Base-by-base conservation (phyloP, 495 filamentous ascomycete species). In the Pseudomonodictys pantanalensis region DNA sequence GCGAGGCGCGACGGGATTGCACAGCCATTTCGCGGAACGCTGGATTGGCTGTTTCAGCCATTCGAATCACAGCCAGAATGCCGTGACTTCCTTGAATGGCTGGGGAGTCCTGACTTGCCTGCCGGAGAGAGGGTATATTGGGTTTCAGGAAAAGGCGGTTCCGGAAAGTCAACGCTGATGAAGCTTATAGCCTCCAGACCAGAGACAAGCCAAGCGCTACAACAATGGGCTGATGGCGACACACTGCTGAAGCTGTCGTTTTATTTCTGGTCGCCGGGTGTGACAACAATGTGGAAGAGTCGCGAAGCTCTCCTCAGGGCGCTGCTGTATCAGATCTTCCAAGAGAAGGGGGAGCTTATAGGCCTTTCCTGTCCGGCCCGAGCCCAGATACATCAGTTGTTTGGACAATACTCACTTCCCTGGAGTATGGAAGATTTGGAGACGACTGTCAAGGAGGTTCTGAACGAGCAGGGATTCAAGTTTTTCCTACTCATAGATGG, bases 401-500 rank as follows among this genome's bases (percentile, higher is more conserved):
- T 52, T 24, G 47, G 47, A 32, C 20, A 24, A 24, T 50, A 30
- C 33, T 29, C 47, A 12, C 29, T 50, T 17, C 33, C 47, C 3
- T 55, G 52, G 52, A 29, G 30, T 5, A 18, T 55, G 35, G 52
- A 45, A 45, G 52, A 55, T 22, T 24, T 55, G 18, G 39, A 55
- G 15, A 22, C 43, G 10, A 29, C 30, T 4, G 20, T 44, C 11
- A 24, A 44, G 24, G 29, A 44, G 1, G 11, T 55, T 8, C 22
- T 45, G 15, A 7, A 45, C 11, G 39, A 55, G 43, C 29, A 55
- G 25, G 23, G n/a, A 8, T 18, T 29, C 20, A 18, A 45, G 24
- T 55, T 55, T n/a, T 55, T 43, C 38, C 30, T 55, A 20, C 25
- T 55, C 20, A 55, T 55, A 15, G 52, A 55, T 28, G 52, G 52